Evolutionary conservation across 2,329 filamentous ascomycete genomes (phyloP).

Genomic region (Stemphylium lycopersici): DNA sequence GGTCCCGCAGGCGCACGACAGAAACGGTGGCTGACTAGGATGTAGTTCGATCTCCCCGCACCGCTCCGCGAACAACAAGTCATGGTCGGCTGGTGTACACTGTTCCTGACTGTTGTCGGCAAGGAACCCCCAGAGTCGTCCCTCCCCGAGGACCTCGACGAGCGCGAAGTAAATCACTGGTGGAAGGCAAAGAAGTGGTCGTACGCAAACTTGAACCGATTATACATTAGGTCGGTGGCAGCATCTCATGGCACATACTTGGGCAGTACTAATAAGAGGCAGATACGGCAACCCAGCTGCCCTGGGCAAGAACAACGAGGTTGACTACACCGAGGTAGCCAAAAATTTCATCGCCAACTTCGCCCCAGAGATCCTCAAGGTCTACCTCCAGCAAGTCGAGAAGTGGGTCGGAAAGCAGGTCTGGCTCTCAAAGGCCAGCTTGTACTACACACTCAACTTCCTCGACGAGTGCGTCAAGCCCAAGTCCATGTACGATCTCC

Average conservation of each 20-base stretch:
- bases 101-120: conserved; percentile 88
- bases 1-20: conserved; percentile 41
- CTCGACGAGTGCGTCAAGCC: conserved; percentile 97
- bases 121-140: conserved; percentile 82
- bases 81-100: conserved; percentile 93
- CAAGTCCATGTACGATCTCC: conserved; percentile 93
- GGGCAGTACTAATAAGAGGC: conserved; percentile 20
- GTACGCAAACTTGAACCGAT: conserved; percentile 94
- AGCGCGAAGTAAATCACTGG: conserved; percentile 94
- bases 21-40: conserved; percentile 33
- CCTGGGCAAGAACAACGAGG: conserved; percentile 73
- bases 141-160: conserved; percentile 78
- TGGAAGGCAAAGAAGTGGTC: conserved; percentile 99
- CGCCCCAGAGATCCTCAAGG: conserved; percentile 93
- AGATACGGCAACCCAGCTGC: conserved; percentile 89
- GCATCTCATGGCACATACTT: conserved; percentile 26
- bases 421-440: conserved; percentile 92
- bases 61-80: conserved; percentile 78
- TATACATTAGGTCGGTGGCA: conserved; percentile 79
- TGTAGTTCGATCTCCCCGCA: conserved; percentile 81
- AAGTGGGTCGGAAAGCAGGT: conserved; percentile 95
- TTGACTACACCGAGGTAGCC: conserved; percentile 80
- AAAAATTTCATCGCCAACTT: conserved; percentile 91
- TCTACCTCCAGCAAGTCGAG: conserved; percentile 92
- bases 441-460: conserved; percentile 93